Evolutionary conservation across 495 filamentous ascomycete species (phyloP), one percentile per base, ranked within the genome.

Genomic region (Penicillium lividum): DNA sequence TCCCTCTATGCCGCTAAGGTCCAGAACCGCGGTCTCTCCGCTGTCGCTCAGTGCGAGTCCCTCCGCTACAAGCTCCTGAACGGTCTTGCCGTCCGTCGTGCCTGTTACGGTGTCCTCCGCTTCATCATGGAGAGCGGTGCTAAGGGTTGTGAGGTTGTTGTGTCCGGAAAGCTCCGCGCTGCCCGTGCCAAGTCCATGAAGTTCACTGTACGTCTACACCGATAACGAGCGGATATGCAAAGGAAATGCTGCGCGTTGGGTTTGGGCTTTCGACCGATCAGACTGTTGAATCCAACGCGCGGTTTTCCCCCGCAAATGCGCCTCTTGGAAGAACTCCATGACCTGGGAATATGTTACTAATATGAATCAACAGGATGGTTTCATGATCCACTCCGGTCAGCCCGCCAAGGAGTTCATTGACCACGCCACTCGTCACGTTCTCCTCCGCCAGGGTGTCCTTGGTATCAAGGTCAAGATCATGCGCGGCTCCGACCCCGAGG

Each of bases 391-490:
- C 90, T 98, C 94, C 73, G 94, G 94, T 82, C 94, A 98, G 75
- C 94, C 94, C 67, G 95, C 94, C 68, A 93, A 94, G 81, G 94
- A 98, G 81, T 98, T 98, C 84, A 98, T 98, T 79, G 94, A 98
- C 84, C 85, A 80, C 71, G 95, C 94, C 61, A 97, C 92, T 68
- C 93, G 94, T 68, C 94, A 98, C 90, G 94, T 98, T 65, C 92
- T 98, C 58, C 92, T 98, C 75, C 90, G 94, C 80, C 94, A 98
- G 84, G 94, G 94, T 88, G 94, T 98, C 64, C 85, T 98, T 58
- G 94, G 94, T 82, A 98, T 98, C 86, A 98, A 98, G 86, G 94
- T 98, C 75, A 98, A 98, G 92, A 98, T 98, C 83, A 98, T 98
- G 94, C 94, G 94, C 77, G 95, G 95, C 72, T 94, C 89, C 72